phyloP scores from a whole-genome alignment of 257 asterid species.

The Solanum arcanum region DNA sequence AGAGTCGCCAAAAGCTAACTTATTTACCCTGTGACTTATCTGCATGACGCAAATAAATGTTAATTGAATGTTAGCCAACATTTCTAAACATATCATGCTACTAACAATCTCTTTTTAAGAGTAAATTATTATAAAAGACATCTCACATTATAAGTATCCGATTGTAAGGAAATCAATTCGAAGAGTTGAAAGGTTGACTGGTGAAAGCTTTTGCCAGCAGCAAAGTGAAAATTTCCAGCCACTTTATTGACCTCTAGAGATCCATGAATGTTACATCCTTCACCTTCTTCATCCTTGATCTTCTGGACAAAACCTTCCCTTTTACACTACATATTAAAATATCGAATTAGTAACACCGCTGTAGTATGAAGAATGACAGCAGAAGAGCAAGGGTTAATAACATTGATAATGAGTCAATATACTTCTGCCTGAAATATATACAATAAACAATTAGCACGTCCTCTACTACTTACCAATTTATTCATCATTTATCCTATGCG shows the following conservation, averaged over 20 bases:
- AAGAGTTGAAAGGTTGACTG: conserved; percentile 40
- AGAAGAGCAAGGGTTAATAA: not conserved
- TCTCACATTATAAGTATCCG: conserved; percentile 69
- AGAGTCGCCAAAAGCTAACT: conserved; percentile 74
- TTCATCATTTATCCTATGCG: not conserved
- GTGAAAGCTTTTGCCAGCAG: conserved; percentile 82
- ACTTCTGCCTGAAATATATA: not conserved
- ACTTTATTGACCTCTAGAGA: conserved; percentile 91
- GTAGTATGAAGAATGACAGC: not conserved
- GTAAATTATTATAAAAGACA: not conserved
- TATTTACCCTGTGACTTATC: conserved; percentile 91
- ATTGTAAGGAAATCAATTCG: conserved; percentile 55
- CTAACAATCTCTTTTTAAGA: not conserved
- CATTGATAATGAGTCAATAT: not conserved
- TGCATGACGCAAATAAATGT: conserved; percentile 26
- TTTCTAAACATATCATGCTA: not conserved
- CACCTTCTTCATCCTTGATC: conserved; percentile 88
- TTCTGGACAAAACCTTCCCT: conserved; percentile 88
- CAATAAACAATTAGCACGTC: not conserved
- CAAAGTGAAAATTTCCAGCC: conserved; percentile 93
- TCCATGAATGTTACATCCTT: conserved; percentile 98
- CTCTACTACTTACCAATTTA: not conserved
- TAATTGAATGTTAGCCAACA: not conserved
- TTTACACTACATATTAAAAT: conserved; percentile 47
- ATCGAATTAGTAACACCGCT: not conserved